Conservation (phyloP, 2,329 filamentous ascomycete species). For the Trichoderma sp. region DNA sequence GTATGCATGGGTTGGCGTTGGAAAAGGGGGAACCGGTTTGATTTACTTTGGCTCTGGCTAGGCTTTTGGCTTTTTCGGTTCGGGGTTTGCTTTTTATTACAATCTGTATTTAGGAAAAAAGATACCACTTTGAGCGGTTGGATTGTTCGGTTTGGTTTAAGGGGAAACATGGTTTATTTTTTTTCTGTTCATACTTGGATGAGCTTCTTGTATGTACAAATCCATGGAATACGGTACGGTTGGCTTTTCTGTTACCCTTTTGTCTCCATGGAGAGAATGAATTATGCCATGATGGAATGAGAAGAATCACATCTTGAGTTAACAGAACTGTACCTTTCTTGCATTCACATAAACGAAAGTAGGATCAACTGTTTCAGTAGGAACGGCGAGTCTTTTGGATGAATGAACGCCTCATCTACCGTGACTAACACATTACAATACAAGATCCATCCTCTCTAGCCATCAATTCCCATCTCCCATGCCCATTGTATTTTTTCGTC, state of each 20-base stretch:
- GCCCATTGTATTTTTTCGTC: constrained; percentile 21
- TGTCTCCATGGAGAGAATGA: background rate
- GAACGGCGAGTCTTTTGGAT: constrained; percentile 31
- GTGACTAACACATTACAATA: constrained; percentile 33
- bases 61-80: background rate
- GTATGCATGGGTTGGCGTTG: constrained; percentile 20
- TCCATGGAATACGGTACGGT: background rate
- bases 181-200: constrained; percentile 5
- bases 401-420: constrained; percentile 34
- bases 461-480: background rate
- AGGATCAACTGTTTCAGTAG: background rate
- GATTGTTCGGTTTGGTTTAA: background rate
- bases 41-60: background rate
- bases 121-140: constrained; percentile 20
- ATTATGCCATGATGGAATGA: constrained; percentile 15
- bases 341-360: background rate
- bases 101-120: background rate
- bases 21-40: background rate
- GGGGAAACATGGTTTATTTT: background rate
- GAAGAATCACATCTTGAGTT: background rate
- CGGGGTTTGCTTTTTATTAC: background rate
- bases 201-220: constrained; percentile 1
- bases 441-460: constrained; percentile 20
- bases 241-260: background rate
- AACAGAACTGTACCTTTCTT: background rate